Evolutionary conservation across 2,329 filamentous ascomycete species (phyloP).

Genomic region (Nothophoma quercina): DNA sequence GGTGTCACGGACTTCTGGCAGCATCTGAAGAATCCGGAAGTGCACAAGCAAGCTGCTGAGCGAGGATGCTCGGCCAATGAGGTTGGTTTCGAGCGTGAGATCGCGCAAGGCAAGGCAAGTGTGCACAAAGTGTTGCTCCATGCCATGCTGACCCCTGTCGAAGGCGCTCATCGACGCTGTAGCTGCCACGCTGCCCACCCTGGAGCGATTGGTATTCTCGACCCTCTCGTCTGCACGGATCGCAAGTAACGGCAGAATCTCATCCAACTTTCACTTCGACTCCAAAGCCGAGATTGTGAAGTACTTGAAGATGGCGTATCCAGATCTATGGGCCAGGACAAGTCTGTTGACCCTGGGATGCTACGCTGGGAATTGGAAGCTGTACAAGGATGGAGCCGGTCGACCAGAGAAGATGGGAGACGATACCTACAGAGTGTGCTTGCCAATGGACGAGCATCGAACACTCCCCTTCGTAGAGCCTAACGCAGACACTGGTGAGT

Average conservation of each 20-base stretch:
- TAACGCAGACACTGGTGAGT: conserved; percentile 31
- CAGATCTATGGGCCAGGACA: conserved; percentile 36
- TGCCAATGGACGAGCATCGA: conserved; percentile 28
- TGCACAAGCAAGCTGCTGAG: conserved; percentile 24
- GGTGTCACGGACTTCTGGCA: conserved; percentile 54
- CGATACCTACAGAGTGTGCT: conserved; percentile 26
- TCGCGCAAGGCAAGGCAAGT: conserved; percentile 46
- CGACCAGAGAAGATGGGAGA: not conserved
- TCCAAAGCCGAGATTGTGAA: conserved; percentile 51
- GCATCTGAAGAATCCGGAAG: conserved; percentile 22
- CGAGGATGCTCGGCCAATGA: conserved; percentile 28
- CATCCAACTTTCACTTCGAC: conserved; percentile 53
- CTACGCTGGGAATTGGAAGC: conserved; percentile 36
- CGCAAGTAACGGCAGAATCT: conserved; percentile 43
- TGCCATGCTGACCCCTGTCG: too few species aligned
- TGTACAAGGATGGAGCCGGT: not conserved
- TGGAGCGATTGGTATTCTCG: conserved; percentile 55
- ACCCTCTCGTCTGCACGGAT: conserved; percentile 48
- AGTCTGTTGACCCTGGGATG: conserved; percentile 36
- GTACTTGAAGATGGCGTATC: conserved; percentile 46
- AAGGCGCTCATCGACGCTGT: conserved; percentile 48
- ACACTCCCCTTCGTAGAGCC: conserved; percentile 31
- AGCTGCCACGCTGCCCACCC: conserved; percentile 36
- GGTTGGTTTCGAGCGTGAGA: conserved; percentile 48
- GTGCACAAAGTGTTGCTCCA: too few species aligned